Conservation (phyloP, 73 alveolate species). For the Paramecium sonneborni region DNA sequence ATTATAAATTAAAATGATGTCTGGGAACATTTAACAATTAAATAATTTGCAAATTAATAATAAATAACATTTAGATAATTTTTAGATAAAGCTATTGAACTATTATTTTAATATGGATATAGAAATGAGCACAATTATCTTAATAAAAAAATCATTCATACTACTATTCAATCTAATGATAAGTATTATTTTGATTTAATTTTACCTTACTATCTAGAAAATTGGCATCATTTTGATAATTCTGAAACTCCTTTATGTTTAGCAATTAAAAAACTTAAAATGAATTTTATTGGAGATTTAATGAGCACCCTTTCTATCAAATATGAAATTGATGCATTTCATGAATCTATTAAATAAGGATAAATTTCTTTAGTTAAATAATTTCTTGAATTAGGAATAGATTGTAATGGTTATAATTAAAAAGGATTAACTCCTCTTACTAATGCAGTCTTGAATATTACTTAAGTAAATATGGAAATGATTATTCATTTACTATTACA, state of each 20-base stretch:
- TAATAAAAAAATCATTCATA: neutral
- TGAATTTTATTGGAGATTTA: neutral
- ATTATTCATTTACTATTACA: neutral
- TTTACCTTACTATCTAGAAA: neutral
- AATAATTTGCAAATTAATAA: neutral
- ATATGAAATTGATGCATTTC: conserved; percentile 40
- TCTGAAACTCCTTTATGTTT: conserved; percentile 4
- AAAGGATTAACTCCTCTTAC: conserved; percentile 37
- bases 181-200: neutral
- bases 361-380: conserved; percentile 17
- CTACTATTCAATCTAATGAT: neutral
- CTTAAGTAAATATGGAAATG: conserved; percentile 28
- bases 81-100: neutral
- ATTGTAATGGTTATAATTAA: neutral
- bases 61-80: neutral
- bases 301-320: neutral
- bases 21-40: neutral
- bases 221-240: neutral
- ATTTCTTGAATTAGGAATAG: conserved; percentile 23
- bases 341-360: conserved; percentile 20
- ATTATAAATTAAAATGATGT: conserved; percentile 1
- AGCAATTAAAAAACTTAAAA: conserved; percentile 10
- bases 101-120: neutral
- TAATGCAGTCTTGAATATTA: neutral
- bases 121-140: neutral